phyloP scores from a whole-genome alignment of 306 rosid genomes.

The Cucurbita pepo region DNA sequence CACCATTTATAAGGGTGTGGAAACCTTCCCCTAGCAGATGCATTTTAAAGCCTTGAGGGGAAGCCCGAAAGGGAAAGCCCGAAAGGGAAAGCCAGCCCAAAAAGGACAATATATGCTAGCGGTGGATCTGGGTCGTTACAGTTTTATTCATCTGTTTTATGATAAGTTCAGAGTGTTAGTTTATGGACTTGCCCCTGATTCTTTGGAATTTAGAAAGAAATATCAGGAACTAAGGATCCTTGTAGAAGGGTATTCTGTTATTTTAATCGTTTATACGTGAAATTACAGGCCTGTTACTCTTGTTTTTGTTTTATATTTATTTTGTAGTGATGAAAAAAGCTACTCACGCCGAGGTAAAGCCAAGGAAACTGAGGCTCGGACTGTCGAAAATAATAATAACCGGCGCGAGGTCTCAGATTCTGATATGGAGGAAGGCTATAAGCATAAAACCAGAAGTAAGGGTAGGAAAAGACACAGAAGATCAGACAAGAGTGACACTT shows the following conservation, averaged over 20 bases:
- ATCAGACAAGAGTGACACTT: slow-evolving; percentile 39
- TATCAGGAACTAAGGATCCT: slow-evolving; percentile 19
- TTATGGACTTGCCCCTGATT: slow-evolving; percentile 13
- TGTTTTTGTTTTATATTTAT: not conserved
- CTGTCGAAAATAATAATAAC: slow-evolving; percentile 22
- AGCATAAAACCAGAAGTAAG: too few relatives aligned
- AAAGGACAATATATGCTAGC: too few relatives aligned
- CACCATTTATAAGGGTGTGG: too few relatives aligned
- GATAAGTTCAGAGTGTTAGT: slow-evolving; percentile 21
- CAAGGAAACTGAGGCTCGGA: slow-evolving; percentile 22
- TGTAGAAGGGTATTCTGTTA: not conserved
- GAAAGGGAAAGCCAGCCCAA: too few relatives aligned
- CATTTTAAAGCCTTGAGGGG: too few relatives aligned
- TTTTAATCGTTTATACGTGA: not conserved
- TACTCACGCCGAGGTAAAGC: slow-evolving; percentile 19
- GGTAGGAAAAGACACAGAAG: slow-evolving; percentile 55
- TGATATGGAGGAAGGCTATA: too few relatives aligned
- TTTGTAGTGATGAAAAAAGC: slow-evolving; percentile 24
- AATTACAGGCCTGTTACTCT: not conserved
- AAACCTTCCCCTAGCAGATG: too few relatives aligned
- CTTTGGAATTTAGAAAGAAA: slow-evolving; percentile 21
- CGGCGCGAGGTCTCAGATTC: too few relatives aligned
- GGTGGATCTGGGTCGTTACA: too few relatives aligned
- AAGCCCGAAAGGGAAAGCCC: too few relatives aligned
- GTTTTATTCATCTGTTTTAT: not conserved